These are phyloP conservation scores for Teunomyces kruisii DNA, from an alignment of 805 yeast genomes.

Conservation along the genomic window DNA sequence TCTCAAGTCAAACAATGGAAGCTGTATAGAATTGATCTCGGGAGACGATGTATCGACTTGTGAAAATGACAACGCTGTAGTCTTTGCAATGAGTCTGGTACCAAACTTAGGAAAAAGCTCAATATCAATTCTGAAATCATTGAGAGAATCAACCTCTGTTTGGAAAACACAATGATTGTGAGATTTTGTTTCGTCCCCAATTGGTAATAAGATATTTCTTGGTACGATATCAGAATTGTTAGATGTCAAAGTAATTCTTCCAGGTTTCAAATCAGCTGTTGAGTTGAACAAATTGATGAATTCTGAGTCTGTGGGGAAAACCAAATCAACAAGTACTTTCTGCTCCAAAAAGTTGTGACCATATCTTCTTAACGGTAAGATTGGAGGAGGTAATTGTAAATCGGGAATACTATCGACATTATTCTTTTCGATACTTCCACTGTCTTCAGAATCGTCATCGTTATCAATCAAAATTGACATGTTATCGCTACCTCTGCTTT, in stretches of 20 bases:
- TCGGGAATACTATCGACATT: conserved; percentile 81
- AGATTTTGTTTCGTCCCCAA: conserved; percentile 52
- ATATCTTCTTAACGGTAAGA: conserved; percentile 86
- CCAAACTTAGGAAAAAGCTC: conserved; percentile 95
- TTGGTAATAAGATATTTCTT: conserved; percentile 77
- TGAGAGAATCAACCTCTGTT: conserved; percentile 65
- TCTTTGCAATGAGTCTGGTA: conserved; percentile 84
- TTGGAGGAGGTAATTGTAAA: conserved; percentile 91
- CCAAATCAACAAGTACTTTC: conserved; percentile 78
- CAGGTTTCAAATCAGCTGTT: conserved; percentile 54
- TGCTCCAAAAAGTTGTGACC: conserved; percentile 95
- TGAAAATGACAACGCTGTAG: conserved; percentile 67
- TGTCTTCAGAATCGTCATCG: conserved; percentile 39
- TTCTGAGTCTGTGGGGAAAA: conserved; percentile 52
- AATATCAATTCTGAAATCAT: conserved; percentile 71
- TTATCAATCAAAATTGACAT: conserved; percentile 28
- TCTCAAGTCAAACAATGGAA: conserved; percentile 82
- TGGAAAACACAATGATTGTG: conserved; percentile 74
- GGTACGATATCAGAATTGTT: conserved; percentile 81
- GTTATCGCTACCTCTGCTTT: background rate
- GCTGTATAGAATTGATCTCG: conserved; percentile 39
- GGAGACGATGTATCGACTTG: conserved; percentile 41
- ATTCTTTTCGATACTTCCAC: conserved; percentile 29
- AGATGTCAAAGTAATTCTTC: conserved; percentile 81
- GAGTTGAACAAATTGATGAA: conserved; percentile 48